Evolutionary conservation across 805 yeast species (phyloP), one percentile per base, ranked within the genome.

Genomic region (Teunomyces atbi): DNA sequence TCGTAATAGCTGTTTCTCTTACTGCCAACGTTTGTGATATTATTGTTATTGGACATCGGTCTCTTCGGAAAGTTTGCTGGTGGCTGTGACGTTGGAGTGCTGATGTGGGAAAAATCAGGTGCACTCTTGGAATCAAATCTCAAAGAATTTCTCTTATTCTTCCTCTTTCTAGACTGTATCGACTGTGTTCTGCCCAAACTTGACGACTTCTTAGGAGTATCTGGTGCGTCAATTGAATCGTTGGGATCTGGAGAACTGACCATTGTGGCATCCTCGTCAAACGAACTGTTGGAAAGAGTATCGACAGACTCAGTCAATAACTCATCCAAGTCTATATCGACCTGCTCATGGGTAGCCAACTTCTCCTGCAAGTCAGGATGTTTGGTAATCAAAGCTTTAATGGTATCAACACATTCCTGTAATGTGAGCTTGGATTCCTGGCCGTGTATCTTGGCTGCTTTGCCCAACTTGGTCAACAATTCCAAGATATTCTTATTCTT

Each of bases 381-480:
- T 37, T 65, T 64, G 10, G 65, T 70, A 38, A 73, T 48, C 26
- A 76, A 65, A 20, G 64, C 47, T 19, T 58, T 66, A 48, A 83
- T 66, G 16, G 75, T 65, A 6, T 69, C 71, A 40, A 76, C 76
- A 45, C 79, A 76, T 43, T 78, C 76, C 33, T 64, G 68, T 40
- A 82, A 58, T 2, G 80, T 56, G 2, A 60, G 50, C 45, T 73
- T 68, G 3, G 79, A 66, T 40, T 78, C 78, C 44, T 66, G 69
- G n/a, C 81, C 79, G 50, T 79, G 82, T 15, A 65, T 55, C 44
- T 69, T 73, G 2, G 82, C 66, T 2, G 72, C 70, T 19, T 60
- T 60, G 1, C 77, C 77, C 47, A 83, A 61, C 26, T 65, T 60
- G 3, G 73, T 58, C 45, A 83, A 60, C 10, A 74, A 68, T 6